Evolutionary conservation across 352 stramenopile species (phyloP).

Genomic region (Phytopythium mirpurense): DNA sequence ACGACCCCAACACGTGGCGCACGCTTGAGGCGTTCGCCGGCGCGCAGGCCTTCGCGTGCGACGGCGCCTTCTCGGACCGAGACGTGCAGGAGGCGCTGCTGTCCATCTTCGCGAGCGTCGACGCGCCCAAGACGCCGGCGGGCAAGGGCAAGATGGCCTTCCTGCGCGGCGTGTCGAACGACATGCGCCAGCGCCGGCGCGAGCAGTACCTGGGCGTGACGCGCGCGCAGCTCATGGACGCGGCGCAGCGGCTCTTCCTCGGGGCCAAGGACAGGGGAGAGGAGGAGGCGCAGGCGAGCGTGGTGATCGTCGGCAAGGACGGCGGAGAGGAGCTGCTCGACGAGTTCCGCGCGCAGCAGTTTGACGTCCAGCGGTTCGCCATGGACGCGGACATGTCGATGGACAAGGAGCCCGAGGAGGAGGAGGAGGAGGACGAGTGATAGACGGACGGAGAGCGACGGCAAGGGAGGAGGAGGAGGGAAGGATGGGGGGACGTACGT

Average conservation of each 20-base stretch:
- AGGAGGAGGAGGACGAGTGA: not conserved
- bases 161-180: slow-evolving; percentile 76
- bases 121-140: slow-evolving; percentile 71
- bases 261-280: slow-evolving; percentile 14
- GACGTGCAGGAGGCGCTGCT: slow-evolving; percentile 80
- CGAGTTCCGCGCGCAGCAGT: slow-evolving; percentile 41
- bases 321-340: slow-evolving; percentile 16
- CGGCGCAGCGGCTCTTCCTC: slow-evolving; percentile 49
- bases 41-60: slow-evolving; percentile 40
- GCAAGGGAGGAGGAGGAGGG: too few species aligned
- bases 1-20: slow-evolving; percentile 78
- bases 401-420: not conserved
- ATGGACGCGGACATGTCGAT: not conserved
- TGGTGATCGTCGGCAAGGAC: slow-evolving; percentile 68
- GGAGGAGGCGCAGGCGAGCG: slow-evolving; percentile 25
- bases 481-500: too few species aligned
- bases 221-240: slow-evolving; percentile 37
- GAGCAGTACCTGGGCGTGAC: slow-evolving; percentile 59
- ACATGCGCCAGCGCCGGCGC: slow-evolving; percentile 69
- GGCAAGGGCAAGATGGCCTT: slow-evolving; percentile 76
- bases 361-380: slow-evolving; percentile 32
- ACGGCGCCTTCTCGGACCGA: slow-evolving; percentile 56
- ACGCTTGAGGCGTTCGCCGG: slow-evolving; percentile 70
- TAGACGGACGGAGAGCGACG: not conserved
- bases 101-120: slow-evolving; percentile 69